Percentiles rank a stretch among this genome's conserved stretches.
Conservation (phyloP, 352 stramenopile species). For the Peronospora destructor region DNA sequence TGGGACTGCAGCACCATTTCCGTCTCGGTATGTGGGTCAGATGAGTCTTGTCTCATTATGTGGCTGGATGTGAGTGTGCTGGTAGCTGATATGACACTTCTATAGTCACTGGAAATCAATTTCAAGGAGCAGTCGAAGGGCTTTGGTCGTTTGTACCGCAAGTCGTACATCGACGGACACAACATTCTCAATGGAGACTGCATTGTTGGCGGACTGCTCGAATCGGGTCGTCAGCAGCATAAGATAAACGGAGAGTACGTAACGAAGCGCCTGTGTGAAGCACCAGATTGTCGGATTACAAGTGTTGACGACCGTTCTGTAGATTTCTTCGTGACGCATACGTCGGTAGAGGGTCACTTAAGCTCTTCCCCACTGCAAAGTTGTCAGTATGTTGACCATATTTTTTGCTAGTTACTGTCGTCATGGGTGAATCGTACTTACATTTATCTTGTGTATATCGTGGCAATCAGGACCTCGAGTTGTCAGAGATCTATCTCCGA, state of each 20-base stretch:
- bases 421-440: neutral
- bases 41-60: neutral
- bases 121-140: conserved; percentile 34
- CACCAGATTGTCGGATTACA: neutral
- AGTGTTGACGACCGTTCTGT: conserved; percentile 1
- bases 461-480: conserved; percentile 30
- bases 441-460: neutral
- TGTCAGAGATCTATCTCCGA: conserved; percentile 63
- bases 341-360: conserved; percentile 58
- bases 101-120: conserved; percentile 70
- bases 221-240: conserved; percentile 72
- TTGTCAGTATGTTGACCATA: conserved; percentile 38
- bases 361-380: conserved; percentile 60
- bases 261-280: neutral
- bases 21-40: conserved; percentile 46
- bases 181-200: conserved; percentile 79
- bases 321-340: conserved; percentile 67
- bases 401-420: neutral
- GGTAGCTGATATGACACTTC: neutral
- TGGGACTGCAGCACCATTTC: conserved; percentile 71
- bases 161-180: conserved; percentile 63
- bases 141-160: conserved; percentile 71
- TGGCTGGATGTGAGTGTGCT: neutral
- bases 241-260: conserved; percentile 60
- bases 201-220: conserved; percentile 62